Percentiles rank a stretch among this genome's conserved stretches.
phyloP scores from a whole-genome alignment of 2,329 filamentous ascomycete genomes.

The Neodidymelliopsis sp. region DNA sequence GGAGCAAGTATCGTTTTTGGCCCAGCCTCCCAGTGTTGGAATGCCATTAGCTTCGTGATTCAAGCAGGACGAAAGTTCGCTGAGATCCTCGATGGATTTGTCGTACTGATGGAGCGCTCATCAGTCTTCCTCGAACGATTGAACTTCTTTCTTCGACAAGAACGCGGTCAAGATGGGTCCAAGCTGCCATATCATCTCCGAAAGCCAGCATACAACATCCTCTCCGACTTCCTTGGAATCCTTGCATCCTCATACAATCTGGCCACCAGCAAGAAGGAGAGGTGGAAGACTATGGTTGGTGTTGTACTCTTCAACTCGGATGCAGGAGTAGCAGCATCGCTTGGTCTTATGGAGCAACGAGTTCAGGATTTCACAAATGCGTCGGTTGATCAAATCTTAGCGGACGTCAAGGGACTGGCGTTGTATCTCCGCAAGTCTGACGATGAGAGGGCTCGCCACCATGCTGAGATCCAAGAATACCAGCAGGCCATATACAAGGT shows the following conservation, averaged over 20 bases:
- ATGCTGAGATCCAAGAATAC: not conserved
- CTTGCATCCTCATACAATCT: constrained; percentile 19
- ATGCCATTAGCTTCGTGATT: constrained; percentile 24
- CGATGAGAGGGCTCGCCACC: not conserved
- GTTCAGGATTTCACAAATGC: constrained; percentile 6
- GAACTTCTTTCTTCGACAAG: constrained; percentile 9
- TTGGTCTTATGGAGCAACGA: constrained; percentile 10
- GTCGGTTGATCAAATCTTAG: not conserved
- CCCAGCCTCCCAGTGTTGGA: constrained; percentile 24
- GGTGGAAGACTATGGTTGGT: constrained; percentile 13
- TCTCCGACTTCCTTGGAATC: not conserved
- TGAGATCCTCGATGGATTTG: constrained; percentile 21
- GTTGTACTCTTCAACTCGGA: constrained; percentile 22
- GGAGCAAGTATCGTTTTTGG: constrained; percentile 17
- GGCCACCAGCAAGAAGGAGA: constrained; percentile 23
- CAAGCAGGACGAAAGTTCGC: constrained; percentile 6
- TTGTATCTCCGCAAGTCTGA: not conserved
- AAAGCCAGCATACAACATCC: not conserved
- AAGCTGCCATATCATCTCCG: constrained; percentile 1
- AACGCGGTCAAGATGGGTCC: not conserved
- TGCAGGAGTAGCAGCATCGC: constrained; percentile 11
- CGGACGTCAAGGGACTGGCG: constrained; percentile 3
- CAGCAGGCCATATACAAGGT: not conserved
- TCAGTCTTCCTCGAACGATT: constrained; percentile 18
- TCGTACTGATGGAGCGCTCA: constrained; percentile 25